Conservation (phyloP, 805 yeast genomes). For the Starmerella ratchasimensis region DNA sequence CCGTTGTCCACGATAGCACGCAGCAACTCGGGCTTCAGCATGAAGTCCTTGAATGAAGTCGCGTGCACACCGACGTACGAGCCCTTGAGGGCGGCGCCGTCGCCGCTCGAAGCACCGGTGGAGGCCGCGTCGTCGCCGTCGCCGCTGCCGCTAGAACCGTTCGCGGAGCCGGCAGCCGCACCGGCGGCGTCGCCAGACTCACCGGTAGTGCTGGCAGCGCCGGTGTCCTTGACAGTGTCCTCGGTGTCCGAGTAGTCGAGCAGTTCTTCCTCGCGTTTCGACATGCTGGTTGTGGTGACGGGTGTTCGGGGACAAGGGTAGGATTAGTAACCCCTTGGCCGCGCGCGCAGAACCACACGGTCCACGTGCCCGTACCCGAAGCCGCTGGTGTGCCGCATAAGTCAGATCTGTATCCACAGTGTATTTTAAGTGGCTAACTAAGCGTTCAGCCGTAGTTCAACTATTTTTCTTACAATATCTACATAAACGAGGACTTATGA, state of each 20-base stretch:
- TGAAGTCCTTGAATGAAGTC: slow-evolving; percentile 94
- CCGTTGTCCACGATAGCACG: slow-evolving; percentile 99
- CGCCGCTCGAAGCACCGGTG: slow-evolving; percentile 5
- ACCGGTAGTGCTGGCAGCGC: slow-evolving; percentile 7
- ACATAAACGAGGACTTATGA: too few relatives aligned
- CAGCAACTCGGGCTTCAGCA: slow-evolving; percentile 88
- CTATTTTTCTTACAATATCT: too few relatives aligned
- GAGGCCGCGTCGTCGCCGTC: slow-evolving; percentile 10
- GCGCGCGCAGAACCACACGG: too few relatives aligned
- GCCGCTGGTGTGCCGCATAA: too few relatives aligned
- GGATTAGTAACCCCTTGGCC: too few relatives aligned
- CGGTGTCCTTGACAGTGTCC: slow-evolving; percentile 54
- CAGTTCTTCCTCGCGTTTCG: slow-evolving; percentile 82
- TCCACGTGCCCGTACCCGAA: too few relatives aligned
- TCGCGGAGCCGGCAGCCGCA: slow-evolving; percentile 24
- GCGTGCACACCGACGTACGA: slow-evolving; percentile 97
- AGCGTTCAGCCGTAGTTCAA: too few relatives aligned
- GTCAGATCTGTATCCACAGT: too few relatives aligned
- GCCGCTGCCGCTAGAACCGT: slow-evolving; percentile 11
- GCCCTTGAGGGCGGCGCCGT: slow-evolving; percentile 55
- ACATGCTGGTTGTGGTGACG: slow-evolving; percentile 17
- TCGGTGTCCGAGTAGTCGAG: slow-evolving; percentile 98
- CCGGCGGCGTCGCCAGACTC: slow-evolving; percentile 27
- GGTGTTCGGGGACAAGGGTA: too few relatives aligned
- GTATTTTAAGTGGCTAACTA: too few relatives aligned